Evolutionary conservation across 805 yeast species (phyloP).

Genomic region (Aciculoconidium aculeatum): DNA sequence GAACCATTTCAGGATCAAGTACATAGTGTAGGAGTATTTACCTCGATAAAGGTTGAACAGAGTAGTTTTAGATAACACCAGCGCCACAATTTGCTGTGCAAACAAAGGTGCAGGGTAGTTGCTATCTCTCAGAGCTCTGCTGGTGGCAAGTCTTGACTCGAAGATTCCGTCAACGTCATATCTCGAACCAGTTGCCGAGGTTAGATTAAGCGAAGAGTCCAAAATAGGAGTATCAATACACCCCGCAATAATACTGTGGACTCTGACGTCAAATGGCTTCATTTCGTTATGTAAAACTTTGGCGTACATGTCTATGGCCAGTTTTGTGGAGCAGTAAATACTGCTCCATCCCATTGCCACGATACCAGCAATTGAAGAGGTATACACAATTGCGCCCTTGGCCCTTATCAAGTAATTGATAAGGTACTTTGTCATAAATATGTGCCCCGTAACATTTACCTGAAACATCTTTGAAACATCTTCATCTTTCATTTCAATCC

Average conservation of each 20-base stretch:
- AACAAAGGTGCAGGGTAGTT: too few relatives aligned
- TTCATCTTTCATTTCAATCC: conserved; percentile 25
- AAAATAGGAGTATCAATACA: conserved; percentile 31
- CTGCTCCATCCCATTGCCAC: conserved; percentile 29
- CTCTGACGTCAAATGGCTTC: conserved; percentile 33
- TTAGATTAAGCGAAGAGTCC: conserved; percentile 11
- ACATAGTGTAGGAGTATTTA: conserved; percentile 14
- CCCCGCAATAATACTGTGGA: conserved; percentile 35
- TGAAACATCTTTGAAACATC: conserved; percentile 18
- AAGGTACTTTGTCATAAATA: conserved; percentile 29
- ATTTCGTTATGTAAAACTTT: conserved; percentile 28
- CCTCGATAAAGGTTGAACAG: conserved; percentile 28
- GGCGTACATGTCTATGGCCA: conserved; percentile 35
- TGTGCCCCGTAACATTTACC: conserved; percentile 36
- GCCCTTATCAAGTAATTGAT: conserved; percentile 23
- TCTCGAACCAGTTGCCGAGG: conserved; percentile 10
- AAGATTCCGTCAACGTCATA: conserved; percentile 19
- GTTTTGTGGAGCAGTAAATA: conserved; percentile 32
- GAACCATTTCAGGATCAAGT: conserved; percentile 11
- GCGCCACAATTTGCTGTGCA: conserved; percentile 19
- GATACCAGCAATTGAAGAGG: conserved; percentile 28
- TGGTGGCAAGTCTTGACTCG: too few relatives aligned
- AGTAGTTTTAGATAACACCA: conserved; percentile 13
- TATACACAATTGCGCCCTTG: conserved; percentile 32
- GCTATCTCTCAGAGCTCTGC: too few relatives aligned